Evolutionary conservation across 768 basidiomycete species (phyloP).

Genomic region (Neoboletus magnificus): DNA sequence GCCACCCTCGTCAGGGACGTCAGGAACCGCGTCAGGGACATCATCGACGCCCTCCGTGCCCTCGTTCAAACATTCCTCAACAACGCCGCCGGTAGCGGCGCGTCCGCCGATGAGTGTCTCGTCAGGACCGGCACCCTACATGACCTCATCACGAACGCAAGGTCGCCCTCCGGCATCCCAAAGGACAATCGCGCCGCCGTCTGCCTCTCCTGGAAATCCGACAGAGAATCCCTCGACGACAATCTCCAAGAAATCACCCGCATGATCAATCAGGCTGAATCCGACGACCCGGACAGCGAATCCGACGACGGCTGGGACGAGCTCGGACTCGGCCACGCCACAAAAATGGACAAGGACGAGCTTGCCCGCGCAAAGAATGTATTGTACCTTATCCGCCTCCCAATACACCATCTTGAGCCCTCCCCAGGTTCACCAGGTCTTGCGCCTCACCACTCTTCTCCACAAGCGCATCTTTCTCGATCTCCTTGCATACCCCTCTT

Average conservation of each 20-base stretch:
- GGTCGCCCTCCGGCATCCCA: constrained; percentile 48
- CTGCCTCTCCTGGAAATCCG: constrained; percentile 44
- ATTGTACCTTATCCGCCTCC: constrained; percentile 7
- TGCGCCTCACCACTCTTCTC: constrained; percentile 57
- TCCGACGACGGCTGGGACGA: constrained; percentile 63
- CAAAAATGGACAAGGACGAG: constrained; percentile 48
- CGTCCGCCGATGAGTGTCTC: constrained; percentile 46
- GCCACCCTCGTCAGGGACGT: constrained; percentile 45
- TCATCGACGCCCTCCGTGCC: constrained; percentile 43
- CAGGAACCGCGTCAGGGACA: constrained; percentile 35
- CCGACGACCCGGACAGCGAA: constrained; percentile 15
- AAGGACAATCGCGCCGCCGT: constrained; percentile 58
- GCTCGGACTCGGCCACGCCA: constrained; percentile 44
- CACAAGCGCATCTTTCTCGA: constrained; percentile 60
- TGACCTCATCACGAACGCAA: constrained; percentile 52
- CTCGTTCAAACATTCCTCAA: constrained; percentile 45
- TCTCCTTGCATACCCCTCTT: constrained; percentile 37
- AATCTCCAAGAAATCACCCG: constrained; percentile 54
- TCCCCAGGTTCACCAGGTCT: constrained; percentile 52
- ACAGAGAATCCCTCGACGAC: constrained; percentile 60
- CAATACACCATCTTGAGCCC: constrained; percentile 1
- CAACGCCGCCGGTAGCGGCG: constrained; percentile 23
- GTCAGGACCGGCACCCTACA: constrained; percentile 59
- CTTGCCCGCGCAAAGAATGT: constrained; percentile 61
- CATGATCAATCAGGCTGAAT: constrained; percentile 44